phyloP scores from a whole-genome alignment of 1,284 basidiomycete genomes.

The Naganishia sp. region DNA sequence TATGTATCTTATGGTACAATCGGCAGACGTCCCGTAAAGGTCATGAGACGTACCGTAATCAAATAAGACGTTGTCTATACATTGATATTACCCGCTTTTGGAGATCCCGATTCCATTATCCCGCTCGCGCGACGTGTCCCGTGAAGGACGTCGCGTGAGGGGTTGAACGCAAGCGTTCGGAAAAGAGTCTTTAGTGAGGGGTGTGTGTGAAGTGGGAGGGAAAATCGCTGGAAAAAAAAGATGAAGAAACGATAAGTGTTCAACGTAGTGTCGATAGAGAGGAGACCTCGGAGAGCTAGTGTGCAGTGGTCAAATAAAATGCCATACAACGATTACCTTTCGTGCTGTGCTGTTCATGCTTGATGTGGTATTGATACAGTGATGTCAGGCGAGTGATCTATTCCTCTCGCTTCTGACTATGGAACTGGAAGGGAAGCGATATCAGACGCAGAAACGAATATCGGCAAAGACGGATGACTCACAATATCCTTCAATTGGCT shows the following conservation, averaged over 20 bases:
- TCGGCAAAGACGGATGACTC: constrained; percentile 43
- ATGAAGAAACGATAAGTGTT: background rate
- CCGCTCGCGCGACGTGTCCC: constrained; percentile 3
- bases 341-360: constrained; percentile 15
- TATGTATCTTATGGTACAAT: constrained; percentile 34
- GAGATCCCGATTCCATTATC: constrained; percentile 19
- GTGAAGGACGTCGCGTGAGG: constrained; percentile 4
- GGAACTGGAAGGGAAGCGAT: constrained; percentile 43
- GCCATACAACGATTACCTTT: constrained; percentile 16
- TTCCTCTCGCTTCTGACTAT: constrained; percentile 44
- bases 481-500: constrained; percentile 83
- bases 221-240: background rate
- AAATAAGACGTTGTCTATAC: constrained; percentile 31
- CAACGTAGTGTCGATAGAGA: background rate
- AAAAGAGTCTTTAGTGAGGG: constrained; percentile 20
- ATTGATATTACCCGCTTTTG: constrained; percentile 28
- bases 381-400: constrained; percentile 13
- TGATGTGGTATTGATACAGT: constrained; percentile 22
- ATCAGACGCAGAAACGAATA: background rate
- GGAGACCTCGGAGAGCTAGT: background rate
- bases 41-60: constrained; percentile 31
- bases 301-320: constrained; percentile 4
- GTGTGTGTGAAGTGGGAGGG: background rate
- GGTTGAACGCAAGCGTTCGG: constrained; percentile 18
- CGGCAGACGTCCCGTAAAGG: constrained; percentile 27